Conservation (phyloP, 495 filamentous ascomycete genomes). For the Trypethelium eluteriae region DNA sequence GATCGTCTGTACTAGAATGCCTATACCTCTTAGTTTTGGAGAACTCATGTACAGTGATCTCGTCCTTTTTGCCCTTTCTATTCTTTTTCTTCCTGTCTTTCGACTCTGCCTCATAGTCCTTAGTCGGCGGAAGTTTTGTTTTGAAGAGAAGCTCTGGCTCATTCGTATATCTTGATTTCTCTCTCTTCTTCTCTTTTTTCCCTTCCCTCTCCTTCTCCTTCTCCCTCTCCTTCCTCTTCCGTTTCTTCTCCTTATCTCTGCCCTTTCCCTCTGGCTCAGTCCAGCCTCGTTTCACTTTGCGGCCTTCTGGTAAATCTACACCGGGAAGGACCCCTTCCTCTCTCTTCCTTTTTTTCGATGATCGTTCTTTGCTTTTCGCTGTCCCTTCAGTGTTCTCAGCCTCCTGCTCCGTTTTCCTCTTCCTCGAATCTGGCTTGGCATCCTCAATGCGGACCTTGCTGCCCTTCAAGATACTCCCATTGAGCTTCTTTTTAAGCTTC, state of each 20-base stretch:
- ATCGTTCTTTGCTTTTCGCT: constrained; percentile 35
- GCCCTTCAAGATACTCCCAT: constrained; percentile 78
- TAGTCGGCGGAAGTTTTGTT: constrained; percentile 63
- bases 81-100: constrained; percentile 44
- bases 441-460: constrained; percentile 75
- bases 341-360: constrained; percentile 52
- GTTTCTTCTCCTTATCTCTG: constrained; percentile 32
- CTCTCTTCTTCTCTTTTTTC: constrained; percentile 50
- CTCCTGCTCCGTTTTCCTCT: constrained; percentile 15
- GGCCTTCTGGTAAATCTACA: constrained; percentile 59
- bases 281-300: constrained; percentile 88
- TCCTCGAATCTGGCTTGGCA: constrained; percentile 54
- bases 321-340: constrained; percentile 59
- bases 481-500: constrained; percentile 85
- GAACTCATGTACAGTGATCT: constrained; percentile 72
- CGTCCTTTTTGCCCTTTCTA: constrained; percentile 46
- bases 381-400: constrained; percentile 16
- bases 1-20: constrained; percentile 54
- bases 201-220: constrained; percentile 42
- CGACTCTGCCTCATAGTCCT: constrained; percentile 34
- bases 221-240: constrained; percentile 45
- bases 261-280: constrained; percentile 46
- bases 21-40: constrained; percentile 68
- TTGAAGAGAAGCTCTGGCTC: constrained; percentile 74
- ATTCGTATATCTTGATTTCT: constrained; percentile 69